A percentile compares a stretch with the other conserved stretches of the same genome.
Evolutionary conservation across 2,329 filamentous ascomycete species (phyloP).

Genomic region (Boeremia exigua): DNA sequence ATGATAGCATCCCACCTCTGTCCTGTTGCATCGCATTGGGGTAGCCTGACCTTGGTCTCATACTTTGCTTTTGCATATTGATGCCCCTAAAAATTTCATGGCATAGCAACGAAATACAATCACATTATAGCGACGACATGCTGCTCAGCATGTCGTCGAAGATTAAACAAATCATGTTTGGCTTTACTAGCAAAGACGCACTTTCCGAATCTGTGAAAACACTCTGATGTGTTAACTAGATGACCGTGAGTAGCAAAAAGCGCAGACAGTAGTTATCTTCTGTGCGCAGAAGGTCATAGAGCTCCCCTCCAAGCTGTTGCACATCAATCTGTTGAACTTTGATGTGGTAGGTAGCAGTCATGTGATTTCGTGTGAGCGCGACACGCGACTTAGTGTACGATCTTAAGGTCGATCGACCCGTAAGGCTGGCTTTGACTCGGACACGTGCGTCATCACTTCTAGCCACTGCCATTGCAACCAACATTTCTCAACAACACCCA

Average conservation of each 20-base stretch:
- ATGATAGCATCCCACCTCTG: background rate
- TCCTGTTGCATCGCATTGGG: background rate
- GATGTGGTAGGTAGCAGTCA: background rate
- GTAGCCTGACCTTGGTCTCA: constrained; percentile 1
- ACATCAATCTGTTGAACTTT: background rate
- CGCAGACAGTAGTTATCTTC: no score
- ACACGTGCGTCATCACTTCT: constrained; percentile 33
- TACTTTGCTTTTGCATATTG: background rate
- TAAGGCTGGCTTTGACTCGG: constrained; percentile 22
- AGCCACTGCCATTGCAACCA: constrained; percentile 10
- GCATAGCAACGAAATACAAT: background rate
- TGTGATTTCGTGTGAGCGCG: constrained; percentile 25
- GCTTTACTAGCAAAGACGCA: background rate
- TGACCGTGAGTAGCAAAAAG: no score
- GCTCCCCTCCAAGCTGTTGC: no score
- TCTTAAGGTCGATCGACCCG: constrained; percentile 26
- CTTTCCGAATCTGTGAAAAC: no score
- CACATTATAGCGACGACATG: constrained; percentile 2
- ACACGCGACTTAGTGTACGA: constrained; percentile 26
- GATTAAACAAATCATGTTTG: background rate
- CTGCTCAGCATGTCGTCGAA: constrained; percentile 3
- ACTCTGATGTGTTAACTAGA: background rate
- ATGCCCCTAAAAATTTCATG: background rate
- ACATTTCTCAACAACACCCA: background rate
- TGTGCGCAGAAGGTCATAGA: no score